Evolutionary conservation across 352 stramenopile species (phyloP).

Genomic region (Phytopythium chamaehyphon): DNA sequence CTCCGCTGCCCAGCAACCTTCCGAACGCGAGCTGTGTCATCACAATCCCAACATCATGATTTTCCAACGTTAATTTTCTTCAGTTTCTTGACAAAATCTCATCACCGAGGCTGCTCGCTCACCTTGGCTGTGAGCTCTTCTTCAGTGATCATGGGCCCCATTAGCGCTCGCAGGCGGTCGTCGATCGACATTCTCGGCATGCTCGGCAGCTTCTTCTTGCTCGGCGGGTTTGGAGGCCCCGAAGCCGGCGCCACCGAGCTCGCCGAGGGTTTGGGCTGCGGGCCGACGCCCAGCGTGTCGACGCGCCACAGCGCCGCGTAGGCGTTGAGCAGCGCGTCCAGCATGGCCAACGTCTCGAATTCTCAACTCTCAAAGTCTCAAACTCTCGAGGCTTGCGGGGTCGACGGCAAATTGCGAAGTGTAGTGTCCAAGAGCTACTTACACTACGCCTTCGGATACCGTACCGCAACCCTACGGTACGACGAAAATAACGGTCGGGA

Average conservation of each 20-base stretch:
- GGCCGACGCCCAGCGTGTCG: conserved; percentile 21
- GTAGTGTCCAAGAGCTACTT: too few relatives aligned
- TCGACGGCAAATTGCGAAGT: too few relatives aligned
- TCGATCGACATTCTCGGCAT: conserved; percentile 35
- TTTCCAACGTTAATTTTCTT: too few relatives aligned
- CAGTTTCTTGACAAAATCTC: too few relatives aligned
- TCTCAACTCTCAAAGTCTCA: background rate
- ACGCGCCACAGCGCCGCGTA: conserved; percentile 47
- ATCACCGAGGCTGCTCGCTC: conserved; percentile 7
- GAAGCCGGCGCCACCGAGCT: conserved; percentile 3
- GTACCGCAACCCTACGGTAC: background rate
- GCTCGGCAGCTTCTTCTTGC: conserved; percentile 6
- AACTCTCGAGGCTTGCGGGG: background rate
- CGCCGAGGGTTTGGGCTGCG: conserved; percentile 8
- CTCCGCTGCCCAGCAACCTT: conserved; percentile 56
- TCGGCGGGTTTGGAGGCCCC: background rate
- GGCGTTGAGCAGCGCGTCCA: conserved; percentile 21
- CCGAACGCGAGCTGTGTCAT: conserved; percentile 50
- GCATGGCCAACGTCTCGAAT: conserved; percentile 6
- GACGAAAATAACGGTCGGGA: too few relatives aligned
- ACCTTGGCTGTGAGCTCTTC: conserved; percentile 45
- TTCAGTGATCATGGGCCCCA: conserved; percentile 61
- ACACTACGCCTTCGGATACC: too few relatives aligned
- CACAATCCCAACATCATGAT: conserved; percentile 7
- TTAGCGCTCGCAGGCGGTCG: conserved; percentile 52